Percentiles rank a stretch among this genome's conserved stretches.
Conservation (phyloP, 2,329 filamentous ascomycete genomes). For the Neopestalotiopsis sp. region DNA sequence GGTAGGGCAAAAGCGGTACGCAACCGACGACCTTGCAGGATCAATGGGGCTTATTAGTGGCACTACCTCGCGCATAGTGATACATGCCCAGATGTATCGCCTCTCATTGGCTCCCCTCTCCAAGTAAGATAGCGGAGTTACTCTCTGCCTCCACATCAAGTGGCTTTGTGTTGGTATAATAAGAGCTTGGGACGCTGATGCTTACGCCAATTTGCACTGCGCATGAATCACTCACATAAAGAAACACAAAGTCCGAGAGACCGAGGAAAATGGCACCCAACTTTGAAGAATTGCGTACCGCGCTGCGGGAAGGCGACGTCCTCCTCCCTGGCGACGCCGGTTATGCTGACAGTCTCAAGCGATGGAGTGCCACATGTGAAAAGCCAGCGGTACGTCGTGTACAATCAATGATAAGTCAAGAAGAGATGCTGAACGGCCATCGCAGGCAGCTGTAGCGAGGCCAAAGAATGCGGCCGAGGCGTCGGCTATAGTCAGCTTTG, state of each 20-base stretch:
- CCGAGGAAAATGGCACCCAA: constrained; percentile 7
- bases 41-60: neutral
- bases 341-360: constrained; percentile 39
- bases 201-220: neutral
- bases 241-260: neutral
- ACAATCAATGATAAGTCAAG: no score
- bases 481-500: constrained; percentile 48
- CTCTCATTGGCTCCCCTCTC: neutral
- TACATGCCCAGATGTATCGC: neutral
- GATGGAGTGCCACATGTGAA: constrained; percentile 43
- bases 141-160: neutral
- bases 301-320: constrained; percentile 29
- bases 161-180: neutral
- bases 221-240: neutral
- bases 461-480: constrained; percentile 46
- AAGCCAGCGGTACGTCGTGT: constrained; percentile 35
- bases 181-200: neutral
- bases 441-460: constrained; percentile 48
- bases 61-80: neutral
- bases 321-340: constrained; percentile 38
- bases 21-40: neutral
- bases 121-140: neutral
- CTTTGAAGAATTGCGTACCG: constrained; percentile 16
- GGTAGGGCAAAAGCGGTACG: neutral
- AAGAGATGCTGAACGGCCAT: neutral